Evolutionary conservation across 371 early-diverging fungal genomes (phyloP).

Genomic region (Mortierella sp.): DNA sequence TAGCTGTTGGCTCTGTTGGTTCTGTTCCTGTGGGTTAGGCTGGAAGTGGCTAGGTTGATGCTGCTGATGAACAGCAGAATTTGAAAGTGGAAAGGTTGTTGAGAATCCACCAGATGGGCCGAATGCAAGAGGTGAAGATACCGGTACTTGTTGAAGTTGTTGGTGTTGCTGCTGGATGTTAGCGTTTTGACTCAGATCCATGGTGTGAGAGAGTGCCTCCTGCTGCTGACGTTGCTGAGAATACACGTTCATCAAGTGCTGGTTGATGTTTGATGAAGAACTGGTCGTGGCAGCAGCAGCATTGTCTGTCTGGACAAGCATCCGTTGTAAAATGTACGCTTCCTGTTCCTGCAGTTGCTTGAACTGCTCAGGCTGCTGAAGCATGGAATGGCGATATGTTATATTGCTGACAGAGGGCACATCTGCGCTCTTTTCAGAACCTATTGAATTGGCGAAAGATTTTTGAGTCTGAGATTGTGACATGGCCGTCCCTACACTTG

Average conservation of each 20-base stretch:
- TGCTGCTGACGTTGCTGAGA: conserved; percentile 45
- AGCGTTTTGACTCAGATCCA: conserved; percentile 34
- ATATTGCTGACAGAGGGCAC: not conserved
- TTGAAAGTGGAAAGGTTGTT: conserved; percentile 2
- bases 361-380: conserved; percentile 18
- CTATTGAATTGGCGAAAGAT: not conserved
- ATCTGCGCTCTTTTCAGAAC: conserved; percentile 4
- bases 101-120: conserved; percentile 35
- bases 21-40: conserved; percentile 15
- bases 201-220: conserved; percentile 28
- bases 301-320: conserved; percentile 9
- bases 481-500: not conserved
- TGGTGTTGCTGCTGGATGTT: conserved; percentile 36
- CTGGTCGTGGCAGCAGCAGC: not conserved
- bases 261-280: conserved; percentile 13
- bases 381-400: conserved; percentile 16
- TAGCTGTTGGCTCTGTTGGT: conserved; percentile 17
- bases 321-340: conserved; percentile 18
- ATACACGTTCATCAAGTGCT: conserved; percentile 35
- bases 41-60: conserved; percentile 18
- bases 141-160: conserved; percentile 40
- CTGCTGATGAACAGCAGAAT: conserved; percentile 15
- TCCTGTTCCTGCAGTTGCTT: conserved; percentile 20
- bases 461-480: not conserved
- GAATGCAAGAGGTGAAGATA: conserved; percentile 40